Conservation (phyloP, 176 grass and related monocot species). For the sorghum (Sorghum bicolor) region DNA sequence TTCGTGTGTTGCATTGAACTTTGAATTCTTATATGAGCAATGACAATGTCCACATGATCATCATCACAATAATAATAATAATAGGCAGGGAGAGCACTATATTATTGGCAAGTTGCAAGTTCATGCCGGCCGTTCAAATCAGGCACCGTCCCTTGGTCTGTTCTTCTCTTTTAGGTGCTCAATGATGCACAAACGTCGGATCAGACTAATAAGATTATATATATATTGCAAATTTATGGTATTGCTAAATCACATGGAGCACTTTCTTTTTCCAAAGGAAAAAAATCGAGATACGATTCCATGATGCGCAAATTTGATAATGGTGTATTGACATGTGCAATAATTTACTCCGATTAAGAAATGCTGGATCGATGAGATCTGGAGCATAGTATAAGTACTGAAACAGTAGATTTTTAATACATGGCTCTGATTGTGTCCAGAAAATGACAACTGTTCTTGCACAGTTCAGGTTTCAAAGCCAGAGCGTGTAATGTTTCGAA, state of each 20-base stretch:
- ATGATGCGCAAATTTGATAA: not conserved
- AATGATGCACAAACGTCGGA: conserved; percentile 25
- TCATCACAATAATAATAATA: not conserved
- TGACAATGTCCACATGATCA: not conserved
- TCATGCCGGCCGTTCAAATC: not conserved
- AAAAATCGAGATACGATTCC: not conserved
- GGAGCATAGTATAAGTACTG: not conserved
- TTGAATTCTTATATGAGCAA: not conserved
- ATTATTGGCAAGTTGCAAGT: conserved; percentile 3
- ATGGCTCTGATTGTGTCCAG: not conserved
- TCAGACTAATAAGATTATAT: not conserved
- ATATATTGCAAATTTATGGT: not conserved
- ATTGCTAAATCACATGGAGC: conserved; percentile 1
- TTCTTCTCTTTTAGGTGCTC: not conserved
- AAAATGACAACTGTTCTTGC: not conserved
- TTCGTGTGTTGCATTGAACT: not conserved
- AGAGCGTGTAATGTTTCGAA: not conserved
- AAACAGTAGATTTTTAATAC: not conserved
- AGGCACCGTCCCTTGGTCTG: not conserved
- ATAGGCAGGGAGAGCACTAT: not conserved
- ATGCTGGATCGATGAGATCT: not conserved
- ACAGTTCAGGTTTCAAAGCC: conserved; percentile 14
- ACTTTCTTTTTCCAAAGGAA: not conserved
- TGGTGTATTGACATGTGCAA: not conserved
- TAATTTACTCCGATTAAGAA: not conserved